Evolutionary conservation across 176 grass and related monocot species (phyloP).

Genomic region (Pontederia crassipes): DNA sequence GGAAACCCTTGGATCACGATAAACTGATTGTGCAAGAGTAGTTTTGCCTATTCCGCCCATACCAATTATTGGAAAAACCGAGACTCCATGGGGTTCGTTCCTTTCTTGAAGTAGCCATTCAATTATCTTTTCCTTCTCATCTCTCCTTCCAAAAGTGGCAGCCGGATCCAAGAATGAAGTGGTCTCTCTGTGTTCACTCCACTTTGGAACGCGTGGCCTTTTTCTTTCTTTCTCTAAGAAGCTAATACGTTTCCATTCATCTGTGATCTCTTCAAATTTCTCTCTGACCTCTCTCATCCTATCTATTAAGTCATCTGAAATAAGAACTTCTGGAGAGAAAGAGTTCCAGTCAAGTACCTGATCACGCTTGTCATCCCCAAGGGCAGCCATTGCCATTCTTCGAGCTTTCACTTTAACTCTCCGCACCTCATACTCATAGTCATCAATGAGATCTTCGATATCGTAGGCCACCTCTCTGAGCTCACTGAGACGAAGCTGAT

Average conservation of each 20-base stretch:
- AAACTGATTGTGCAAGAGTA: constrained; percentile 29
- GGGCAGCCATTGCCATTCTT: neutral
- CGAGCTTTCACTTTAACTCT: constrained; percentile 2
- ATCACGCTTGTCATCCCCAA: neutral
- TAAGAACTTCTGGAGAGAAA: neutral
- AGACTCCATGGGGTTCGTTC: neutral
- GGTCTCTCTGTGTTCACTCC: neutral
- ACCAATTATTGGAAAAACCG: too few species aligned
- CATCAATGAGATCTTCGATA: constrained; percentile 15
- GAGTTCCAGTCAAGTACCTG: neutral
- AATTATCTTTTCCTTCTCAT: constrained; percentile 13
- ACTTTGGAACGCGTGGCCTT: neutral
- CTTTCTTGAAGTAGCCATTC: constrained; percentile 8
- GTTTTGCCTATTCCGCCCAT: neutral
- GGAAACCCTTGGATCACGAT: constrained; percentile 10
- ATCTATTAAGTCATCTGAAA: constrained; percentile 3
- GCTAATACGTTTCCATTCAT: neutral
- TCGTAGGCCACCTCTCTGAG: constrained; percentile 14
- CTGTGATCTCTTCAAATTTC: constrained; percentile 13
- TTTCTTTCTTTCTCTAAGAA: constrained; percentile 8
- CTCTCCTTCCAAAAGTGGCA: constrained; percentile 3
- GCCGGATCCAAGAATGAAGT: neutral
- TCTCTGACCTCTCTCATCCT: constrained; percentile 2
- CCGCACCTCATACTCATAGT: constrained; percentile 10
- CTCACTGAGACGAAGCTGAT: constrained; percentile 21